These are phyloP conservation scores for Effrenium voratum DNA, from an alignment of 73 alveolate species.

Conservation along the genomic window DNA sequence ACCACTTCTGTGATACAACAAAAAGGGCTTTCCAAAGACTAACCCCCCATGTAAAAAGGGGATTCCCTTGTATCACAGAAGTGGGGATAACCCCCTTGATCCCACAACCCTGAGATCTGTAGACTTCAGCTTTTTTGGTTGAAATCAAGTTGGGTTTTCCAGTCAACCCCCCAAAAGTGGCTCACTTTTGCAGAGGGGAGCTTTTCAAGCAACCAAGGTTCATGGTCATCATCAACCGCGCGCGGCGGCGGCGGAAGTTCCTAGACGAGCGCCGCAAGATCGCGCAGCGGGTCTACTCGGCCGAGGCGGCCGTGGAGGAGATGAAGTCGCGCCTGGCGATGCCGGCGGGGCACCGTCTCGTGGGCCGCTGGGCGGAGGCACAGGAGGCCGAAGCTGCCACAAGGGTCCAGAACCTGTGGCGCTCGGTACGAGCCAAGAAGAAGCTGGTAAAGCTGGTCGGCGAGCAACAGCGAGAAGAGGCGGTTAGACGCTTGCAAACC, in stretches of 20 bases:
- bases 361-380: slow-evolving; percentile 32
- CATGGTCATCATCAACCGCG: slow-evolving; percentile 58
- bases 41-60: too few species aligned
- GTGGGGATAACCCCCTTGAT: too few species aligned
- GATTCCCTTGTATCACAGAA: too few species aligned
- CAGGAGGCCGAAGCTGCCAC: slow-evolving; percentile 51
- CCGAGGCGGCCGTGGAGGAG: slow-evolving; percentile 60
- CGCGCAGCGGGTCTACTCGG: slow-evolving; percentile 43
- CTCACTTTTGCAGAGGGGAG: too few species aligned
- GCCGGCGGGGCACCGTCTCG: slow-evolving; percentile 54
- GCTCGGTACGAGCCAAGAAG: slow-evolving; percentile 57
- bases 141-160: too few species aligned
- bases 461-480: slow-evolving; percentile 37
- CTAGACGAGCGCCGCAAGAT: slow-evolving; percentile 41
- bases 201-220: too few species aligned
- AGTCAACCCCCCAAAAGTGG: too few species aligned
- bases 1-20: too few species aligned
- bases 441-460: slow-evolving; percentile 48
- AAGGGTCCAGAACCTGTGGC: slow-evolving; percentile 44
- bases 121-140: too few species aligned
- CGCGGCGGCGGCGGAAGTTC: slow-evolving; percentile 41
- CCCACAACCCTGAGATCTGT: too few species aligned
- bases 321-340: slow-evolving; percentile 73
- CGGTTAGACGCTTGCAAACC: slow-evolving; percentile 5
- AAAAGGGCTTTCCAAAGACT: too few species aligned